These are phyloP conservation scores for Wickerhamomyces rabaulensis DNA, from an alignment of 805 yeast genomes.

Conservation along the genomic window DNA sequence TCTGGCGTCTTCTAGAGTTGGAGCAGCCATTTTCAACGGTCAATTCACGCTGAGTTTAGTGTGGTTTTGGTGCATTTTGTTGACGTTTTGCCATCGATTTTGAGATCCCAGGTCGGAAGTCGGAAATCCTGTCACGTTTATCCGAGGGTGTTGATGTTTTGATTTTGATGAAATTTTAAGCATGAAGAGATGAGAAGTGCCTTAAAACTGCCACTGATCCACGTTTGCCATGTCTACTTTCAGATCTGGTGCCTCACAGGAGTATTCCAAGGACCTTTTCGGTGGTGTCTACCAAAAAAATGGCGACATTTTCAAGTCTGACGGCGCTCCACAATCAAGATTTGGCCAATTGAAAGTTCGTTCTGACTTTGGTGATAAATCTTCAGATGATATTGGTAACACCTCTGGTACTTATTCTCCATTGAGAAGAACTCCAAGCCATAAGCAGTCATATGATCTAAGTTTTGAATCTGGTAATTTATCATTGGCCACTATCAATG, in stretches of 20 bases:
- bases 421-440: constrained; percentile 23
- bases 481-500: constrained; percentile 20
- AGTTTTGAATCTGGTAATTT: constrained; percentile 15
- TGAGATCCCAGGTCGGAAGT: not conserved
- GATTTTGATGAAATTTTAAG: not conserved
- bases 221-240: not conserved
- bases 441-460: constrained; percentile 16
- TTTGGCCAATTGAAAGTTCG: constrained; percentile 18
- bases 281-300: constrained; percentile 21
- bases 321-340: constrained; percentile 14
- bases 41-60: not conserved
- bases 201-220: not conserved
- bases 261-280: constrained; percentile 21
- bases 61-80: not conserved
- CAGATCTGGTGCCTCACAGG: constrained; percentile 1
- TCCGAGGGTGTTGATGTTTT: not conserved
- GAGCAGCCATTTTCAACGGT: constrained; percentile 13
- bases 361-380: constrained; percentile 14
- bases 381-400: constrained; percentile 16
- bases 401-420: constrained; percentile 16
- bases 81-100: not conserved
- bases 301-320: constrained; percentile 17
- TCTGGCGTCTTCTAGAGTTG: constrained; percentile 54
- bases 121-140: not conserved
- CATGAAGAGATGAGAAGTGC: not conserved